Evolutionary conservation across 2,329 filamentous ascomycete genomes (phyloP).

Genomic region (Penicillium sp.): DNA sequence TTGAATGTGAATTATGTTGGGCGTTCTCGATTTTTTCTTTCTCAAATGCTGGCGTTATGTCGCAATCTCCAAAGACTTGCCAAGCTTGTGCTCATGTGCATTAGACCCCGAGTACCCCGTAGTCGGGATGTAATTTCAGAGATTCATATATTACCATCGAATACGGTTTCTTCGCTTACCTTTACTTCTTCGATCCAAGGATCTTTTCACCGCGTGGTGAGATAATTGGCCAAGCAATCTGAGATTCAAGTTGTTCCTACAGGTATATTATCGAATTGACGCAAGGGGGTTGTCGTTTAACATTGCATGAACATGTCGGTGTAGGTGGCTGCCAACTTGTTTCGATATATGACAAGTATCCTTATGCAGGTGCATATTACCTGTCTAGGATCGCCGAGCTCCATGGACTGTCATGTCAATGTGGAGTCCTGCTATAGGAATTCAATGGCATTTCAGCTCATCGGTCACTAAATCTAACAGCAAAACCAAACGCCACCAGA

Average conservation of each 20-base stretch:
- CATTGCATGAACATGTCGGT: neutral
- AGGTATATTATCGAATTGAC: neutral
- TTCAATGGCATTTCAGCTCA: neutral
- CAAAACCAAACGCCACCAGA: neutral
- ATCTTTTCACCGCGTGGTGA: neutral
- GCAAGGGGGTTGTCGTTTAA: neutral
- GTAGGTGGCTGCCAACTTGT: neutral
- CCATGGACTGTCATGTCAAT: neutral
- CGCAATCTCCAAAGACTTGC: neutral
- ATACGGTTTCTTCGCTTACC: constrained; percentile 1
- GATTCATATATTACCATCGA: neutral
- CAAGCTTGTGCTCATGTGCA: neutral
- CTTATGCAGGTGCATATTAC: constrained; percentile 1
- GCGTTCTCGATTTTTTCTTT: constrained; percentile 11
- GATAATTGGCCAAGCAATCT: neutral
- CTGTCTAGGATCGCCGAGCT: neutral
- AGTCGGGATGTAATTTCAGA: neutral
- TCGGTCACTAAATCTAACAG: neutral
- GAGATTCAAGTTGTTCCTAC: neutral
- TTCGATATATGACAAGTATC: neutral
- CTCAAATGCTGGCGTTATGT: neutral
- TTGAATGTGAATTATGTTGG: constrained; percentile 8
- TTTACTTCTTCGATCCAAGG: neutral
- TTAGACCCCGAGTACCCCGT: neutral
- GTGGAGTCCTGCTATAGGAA: no score